Percentiles rank a stretch among this genome's conserved stretches.
phyloP scores from a whole-genome alignment of 495 filamentous ascomycete genomes.

The Parmelia sp. region DNA sequence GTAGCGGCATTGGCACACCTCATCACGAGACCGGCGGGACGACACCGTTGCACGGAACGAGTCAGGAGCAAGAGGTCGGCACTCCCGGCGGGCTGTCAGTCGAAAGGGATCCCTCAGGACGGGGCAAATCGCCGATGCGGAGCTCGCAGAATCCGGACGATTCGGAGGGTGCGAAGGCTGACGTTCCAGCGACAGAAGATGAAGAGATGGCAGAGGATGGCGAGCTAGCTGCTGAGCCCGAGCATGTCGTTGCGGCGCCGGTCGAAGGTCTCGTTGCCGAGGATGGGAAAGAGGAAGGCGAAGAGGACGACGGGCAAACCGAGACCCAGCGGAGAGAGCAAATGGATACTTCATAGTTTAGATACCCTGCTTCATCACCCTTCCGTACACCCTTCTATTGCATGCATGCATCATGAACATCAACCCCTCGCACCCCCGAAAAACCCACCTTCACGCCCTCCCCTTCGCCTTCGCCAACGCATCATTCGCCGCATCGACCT shows the following conservation, averaged over 20 bases:
- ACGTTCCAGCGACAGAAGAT: slow-evolving; percentile 33
- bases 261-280: slow-evolving; percentile 36
- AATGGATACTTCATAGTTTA: slow-evolving; percentile 21
- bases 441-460: background rate
- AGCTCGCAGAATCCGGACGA: slow-evolving; percentile 35
- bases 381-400: background rate
- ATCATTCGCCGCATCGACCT: slow-evolving; percentile 49
- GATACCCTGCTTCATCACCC: background rate
- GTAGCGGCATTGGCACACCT: slow-evolving; percentile 59
- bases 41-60: slow-evolving; percentile 45
- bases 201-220: slow-evolving; percentile 60
- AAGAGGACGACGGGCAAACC: slow-evolving; percentile 39
- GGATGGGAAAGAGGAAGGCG: slow-evolving; percentile 44
- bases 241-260: slow-evolving; percentile 29
- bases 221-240: slow-evolving; percentile 47
- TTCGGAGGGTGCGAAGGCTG: slow-evolving; percentile 25
- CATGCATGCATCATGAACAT: background rate
- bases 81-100: slow-evolving; percentile 32
- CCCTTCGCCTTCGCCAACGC: slow-evolving; percentile 56
- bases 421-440: too few species aligned
- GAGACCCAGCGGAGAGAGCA: slow-evolving; percentile 43
- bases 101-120: slow-evolving; percentile 34
- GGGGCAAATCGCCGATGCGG: slow-evolving; percentile 37
- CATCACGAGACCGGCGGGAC: slow-evolving; percentile 48
- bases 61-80: slow-evolving; percentile 35